These are phyloP conservation scores for Asterophora lycoperdoides DNA, from an alignment of 768 basidiomycete genomes.

Conservation along the genomic window DNA sequence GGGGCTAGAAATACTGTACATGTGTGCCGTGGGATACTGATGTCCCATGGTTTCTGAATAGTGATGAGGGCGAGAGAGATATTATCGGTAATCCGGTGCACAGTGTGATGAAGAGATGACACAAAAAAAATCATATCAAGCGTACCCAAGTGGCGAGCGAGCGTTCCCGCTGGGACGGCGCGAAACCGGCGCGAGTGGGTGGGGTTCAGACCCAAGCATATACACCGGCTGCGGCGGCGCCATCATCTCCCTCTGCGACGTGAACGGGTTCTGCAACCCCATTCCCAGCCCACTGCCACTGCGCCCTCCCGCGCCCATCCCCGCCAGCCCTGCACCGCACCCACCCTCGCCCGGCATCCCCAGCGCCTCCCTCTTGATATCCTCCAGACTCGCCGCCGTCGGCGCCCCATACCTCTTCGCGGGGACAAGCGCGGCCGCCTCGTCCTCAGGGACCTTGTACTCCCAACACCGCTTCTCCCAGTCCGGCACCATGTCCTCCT, in stretches of 20 bases:
- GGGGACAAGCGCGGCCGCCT: background rate
- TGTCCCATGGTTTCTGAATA: no score
- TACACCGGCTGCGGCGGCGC: conserved; percentile 22
- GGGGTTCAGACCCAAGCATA: conserved; percentile 25
- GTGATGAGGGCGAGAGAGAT: no score
- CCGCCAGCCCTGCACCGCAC: background rate
- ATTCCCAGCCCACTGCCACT: background rate
- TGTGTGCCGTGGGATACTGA: no score
- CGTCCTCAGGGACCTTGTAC: conserved; percentile 40
- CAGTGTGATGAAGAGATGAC: conserved; percentile 8
- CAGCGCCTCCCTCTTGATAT: conserved; percentile 2
- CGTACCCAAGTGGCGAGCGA: conserved; percentile 6
- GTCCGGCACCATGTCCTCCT: conserved; percentile 61
- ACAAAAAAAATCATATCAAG: background rate
- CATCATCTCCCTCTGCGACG: conserved; percentile 6
- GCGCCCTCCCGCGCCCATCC: conserved; percentile 4
- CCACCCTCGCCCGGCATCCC: conserved; percentile 4
- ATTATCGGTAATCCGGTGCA: conserved; percentile 3
- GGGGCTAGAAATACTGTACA: background rate
- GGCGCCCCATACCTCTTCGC: background rate
- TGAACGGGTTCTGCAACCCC: conserved; percentile 1
- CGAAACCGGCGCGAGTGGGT: conserved; percentile 32
- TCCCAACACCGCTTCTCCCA: conserved; percentile 62
- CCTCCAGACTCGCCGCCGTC: background rate
- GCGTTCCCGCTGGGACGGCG: conserved; percentile 28